These are phyloP conservation scores for Primulina eburnea DNA, from an alignment of 257 asterid genomes.

Conservation along the genomic window DNA sequence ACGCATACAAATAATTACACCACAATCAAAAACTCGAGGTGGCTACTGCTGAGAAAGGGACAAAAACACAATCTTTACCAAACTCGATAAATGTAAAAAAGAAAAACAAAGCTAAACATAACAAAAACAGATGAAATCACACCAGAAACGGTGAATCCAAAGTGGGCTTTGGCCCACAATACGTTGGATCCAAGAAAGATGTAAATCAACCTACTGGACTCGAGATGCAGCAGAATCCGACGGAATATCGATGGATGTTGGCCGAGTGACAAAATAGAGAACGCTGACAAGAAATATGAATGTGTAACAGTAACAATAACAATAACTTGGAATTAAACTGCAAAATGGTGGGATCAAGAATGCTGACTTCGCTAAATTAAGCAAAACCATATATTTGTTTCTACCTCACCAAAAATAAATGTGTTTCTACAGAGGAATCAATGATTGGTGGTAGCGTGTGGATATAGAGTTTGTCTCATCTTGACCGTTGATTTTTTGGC, in stretches of 20 bases:
- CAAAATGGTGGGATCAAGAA: background rate
- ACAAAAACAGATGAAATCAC: background rate
- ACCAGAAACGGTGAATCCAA: background rate
- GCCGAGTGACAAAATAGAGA: background rate
- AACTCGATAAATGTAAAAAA: background rate
- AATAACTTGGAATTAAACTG: background rate
- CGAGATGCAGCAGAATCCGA: background rate
- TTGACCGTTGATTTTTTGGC: background rate
- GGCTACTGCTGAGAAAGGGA: background rate
- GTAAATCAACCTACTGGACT: background rate
- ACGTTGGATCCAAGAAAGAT: background rate
- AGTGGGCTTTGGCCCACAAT: background rate
- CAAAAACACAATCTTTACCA: slow-evolving; percentile 17
- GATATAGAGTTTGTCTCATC: background rate
- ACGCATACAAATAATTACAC: background rate
- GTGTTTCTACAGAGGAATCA: background rate
- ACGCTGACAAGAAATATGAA: background rate
- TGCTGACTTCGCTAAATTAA: background rate
- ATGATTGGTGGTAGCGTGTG: background rate
- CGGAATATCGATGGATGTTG: background rate
- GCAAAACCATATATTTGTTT: too few relatives aligned
- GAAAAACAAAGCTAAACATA: background rate
- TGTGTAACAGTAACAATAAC: background rate
- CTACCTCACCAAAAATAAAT: too few relatives aligned
- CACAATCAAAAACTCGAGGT: slow-evolving; percentile 6